Percentiles rank a stretch among this genome's conserved stretches.
These are phyloP conservation scores for Euphorbia tirucalli DNA, from an alignment of 345 rosid genomes.

Conservation along the genomic window DNA sequence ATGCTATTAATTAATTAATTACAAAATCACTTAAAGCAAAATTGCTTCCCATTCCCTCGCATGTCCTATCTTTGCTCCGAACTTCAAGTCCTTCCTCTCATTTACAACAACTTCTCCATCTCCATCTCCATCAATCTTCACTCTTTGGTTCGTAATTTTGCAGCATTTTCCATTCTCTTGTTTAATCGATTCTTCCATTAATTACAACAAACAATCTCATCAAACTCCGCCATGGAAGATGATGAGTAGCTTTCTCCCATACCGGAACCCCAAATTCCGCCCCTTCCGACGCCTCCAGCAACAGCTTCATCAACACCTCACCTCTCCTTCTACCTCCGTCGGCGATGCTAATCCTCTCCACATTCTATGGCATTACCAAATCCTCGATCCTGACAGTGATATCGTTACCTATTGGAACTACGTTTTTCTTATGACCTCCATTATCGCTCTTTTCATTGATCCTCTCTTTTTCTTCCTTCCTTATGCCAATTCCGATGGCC, in stretches of 20 bases:
- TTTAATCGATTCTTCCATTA: background rate
- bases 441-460: slow-evolving; percentile 82
- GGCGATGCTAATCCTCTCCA: slow-evolving; percentile 26
- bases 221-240: slow-evolving; percentile 20
- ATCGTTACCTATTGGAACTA: slow-evolving; percentile 82
- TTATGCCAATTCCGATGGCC: slow-evolving; percentile 28
- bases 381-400: slow-evolving; percentile 90
- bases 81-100: background rate
- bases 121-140: background rate
- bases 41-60: background rate
- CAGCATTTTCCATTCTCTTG: background rate
- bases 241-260: slow-evolving; percentile 15
- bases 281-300: slow-evolving; percentile 29
- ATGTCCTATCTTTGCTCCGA: background rate
- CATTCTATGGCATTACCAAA: slow-evolving; percentile 76
- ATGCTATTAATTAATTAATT: no score
- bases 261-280: slow-evolving; percentile 26
- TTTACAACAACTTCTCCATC: background rate
- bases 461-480: slow-evolving; percentile 83
- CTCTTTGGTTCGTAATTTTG: background rate
- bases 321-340: slow-evolving; percentile 2
- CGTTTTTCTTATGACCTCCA: slow-evolving; percentile 67
- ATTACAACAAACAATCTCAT: background rate
- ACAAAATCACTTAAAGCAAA: no score
- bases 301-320: slow-evolving; percentile 5